A percentile compares a stretch with the other conserved stretches of the same genome.
These are phyloP conservation scores for Pseudocercospora pini-densiflorae DNA, from an alignment of 2,329 filamentous ascomycete genomes.

Conservation along the genomic window DNA sequence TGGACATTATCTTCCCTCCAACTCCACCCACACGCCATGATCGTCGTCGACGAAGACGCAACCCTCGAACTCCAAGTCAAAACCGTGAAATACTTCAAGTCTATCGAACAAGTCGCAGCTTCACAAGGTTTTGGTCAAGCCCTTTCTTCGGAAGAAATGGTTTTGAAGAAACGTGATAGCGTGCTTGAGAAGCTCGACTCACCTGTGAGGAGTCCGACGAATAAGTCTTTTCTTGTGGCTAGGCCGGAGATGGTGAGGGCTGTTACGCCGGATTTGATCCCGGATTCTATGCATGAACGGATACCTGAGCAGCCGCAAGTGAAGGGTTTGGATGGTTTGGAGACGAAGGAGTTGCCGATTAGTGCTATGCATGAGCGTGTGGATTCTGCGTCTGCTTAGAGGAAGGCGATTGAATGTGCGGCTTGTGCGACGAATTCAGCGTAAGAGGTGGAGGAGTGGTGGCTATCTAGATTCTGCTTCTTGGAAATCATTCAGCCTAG, in stretches of 20 bases:
- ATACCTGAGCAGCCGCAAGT: slow-evolving; percentile 22
- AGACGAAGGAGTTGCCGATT: slow-evolving; percentile 39
- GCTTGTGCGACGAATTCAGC: neutral
- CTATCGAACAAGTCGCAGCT: slow-evolving; percentile 52
- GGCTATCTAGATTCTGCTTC: too few species aligned
- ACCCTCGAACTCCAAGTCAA: slow-evolving; percentile 54
- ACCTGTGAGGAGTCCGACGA: slow-evolving; percentile 32
- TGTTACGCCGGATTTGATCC: slow-evolving; percentile 42
- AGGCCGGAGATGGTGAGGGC: slow-evolving; percentile 30
- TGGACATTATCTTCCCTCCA: slow-evolving; percentile 85
- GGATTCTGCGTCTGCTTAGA: slow-evolving; percentile 27
- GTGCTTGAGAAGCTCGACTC: slow-evolving; percentile 42
- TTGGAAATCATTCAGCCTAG: neutral
- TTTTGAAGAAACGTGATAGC: slow-evolving; percentile 40
- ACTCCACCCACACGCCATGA: slow-evolving; percentile 78
- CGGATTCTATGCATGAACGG: slow-evolving; percentile 43
- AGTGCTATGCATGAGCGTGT: slow-evolving; percentile 41
- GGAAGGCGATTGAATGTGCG: neutral
- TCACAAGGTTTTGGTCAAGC: slow-evolving; percentile 52
- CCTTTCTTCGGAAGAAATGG: slow-evolving; percentile 41
- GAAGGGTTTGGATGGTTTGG: slow-evolving; percentile 32
- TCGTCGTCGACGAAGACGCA: slow-evolving; percentile 79
- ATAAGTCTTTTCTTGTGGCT: slow-evolving; percentile 28
- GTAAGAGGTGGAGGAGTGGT: neutral
- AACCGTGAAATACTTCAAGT: slow-evolving; percentile 55